Evolutionary conservation across 2,329 filamentous ascomycete genomes (phyloP), one percentile per base, ranked within the genome.

Genomic region (Rhinocladiella similis): DNA sequence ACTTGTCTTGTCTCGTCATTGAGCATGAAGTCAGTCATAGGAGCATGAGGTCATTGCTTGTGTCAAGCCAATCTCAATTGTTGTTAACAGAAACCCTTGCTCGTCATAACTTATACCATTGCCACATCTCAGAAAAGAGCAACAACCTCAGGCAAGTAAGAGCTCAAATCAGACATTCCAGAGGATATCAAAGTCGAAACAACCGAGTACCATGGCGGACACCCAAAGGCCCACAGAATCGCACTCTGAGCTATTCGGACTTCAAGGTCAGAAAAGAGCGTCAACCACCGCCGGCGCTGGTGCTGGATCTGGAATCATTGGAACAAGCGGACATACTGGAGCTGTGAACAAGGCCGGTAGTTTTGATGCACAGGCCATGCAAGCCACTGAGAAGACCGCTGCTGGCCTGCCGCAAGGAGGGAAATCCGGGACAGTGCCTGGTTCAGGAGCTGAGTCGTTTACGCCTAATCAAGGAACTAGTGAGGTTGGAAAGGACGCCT

Each of bases 231-330:
- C 29, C 53, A 55, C 57, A 33, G 41, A 47, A 29, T 63, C 62
- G 10, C 62, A 64, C 45, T 63, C 62, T 5, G 54, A 56, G 27
- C 54, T 53, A 12, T 65, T 65, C 39, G 62, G 62, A 13, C 61
- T 65, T 27, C 39, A 57, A 39, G 60, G 58, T 10, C 59, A 62
- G 39, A 59, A 56, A 29, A 33, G 57, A 42, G 43, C 62, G 1
- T 61, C 58, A 19, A 54, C 50, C n/a, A 61, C 61, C 19, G 60
- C 57, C 5, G 57, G 56, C 20, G 35, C 54, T 7, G 60, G 61
- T 20, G 53, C 58, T 20, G 62, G 62, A 43, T 53, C 56, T 38
- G 62, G 60, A 14, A 48, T 63, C 35, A 58, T 61, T 22, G 62
- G 62, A 5, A 62, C 60, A n/a, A 59, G 57, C 19, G 60, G 60